Percentiles rank a stretch among this genome's conserved stretches.
Conservation (phyloP, 805 yeast genomes). For the Candida patagonica region DNA sequence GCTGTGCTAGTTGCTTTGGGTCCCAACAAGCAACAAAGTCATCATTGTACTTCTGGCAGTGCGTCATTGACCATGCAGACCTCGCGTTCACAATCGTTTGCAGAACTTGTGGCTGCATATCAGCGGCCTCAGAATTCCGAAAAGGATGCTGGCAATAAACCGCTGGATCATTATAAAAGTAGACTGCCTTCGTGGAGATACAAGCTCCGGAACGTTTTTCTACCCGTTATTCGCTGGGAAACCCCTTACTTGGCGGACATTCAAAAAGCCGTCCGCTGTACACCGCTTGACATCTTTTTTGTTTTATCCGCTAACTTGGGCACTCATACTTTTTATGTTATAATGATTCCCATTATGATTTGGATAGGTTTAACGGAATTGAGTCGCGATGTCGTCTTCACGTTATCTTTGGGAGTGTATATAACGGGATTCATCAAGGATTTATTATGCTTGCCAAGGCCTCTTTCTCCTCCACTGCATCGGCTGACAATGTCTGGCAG, state of each 20-base stretch:
- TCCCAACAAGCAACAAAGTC: too few species aligned
- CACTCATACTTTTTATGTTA: constrained; percentile 85
- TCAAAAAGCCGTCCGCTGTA: constrained; percentile 43
- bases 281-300: constrained; percentile 60
- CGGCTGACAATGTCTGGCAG: constrained; percentile 86
- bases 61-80: constrained; percentile 2
- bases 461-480: constrained; percentile 82
- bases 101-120: constrained; percentile 15
- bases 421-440: constrained; percentile 71
- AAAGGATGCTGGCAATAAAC: constrained; percentile 67
- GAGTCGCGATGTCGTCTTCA: constrained; percentile 54
- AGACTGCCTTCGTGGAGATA: constrained; percentile 42
- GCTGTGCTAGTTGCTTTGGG: too few species aligned
- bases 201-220: constrained; percentile 39
- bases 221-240: constrained; percentile 55
- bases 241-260: constrained; percentile 47
- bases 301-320: constrained; percentile 86
- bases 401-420: constrained; percentile 52
- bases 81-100: constrained; percentile 15
- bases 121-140: constrained; percentile 19
- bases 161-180: constrained; percentile 53
- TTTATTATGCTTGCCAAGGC: constrained; percentile 82
- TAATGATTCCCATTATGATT: constrained; percentile 74
- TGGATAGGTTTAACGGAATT: constrained; percentile 63
- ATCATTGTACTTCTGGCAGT: too few species aligned